phyloP scores from a whole-genome alignment of 2,329 filamentous ascomycete genomes.

The Colletotrichum sp. region DNA sequence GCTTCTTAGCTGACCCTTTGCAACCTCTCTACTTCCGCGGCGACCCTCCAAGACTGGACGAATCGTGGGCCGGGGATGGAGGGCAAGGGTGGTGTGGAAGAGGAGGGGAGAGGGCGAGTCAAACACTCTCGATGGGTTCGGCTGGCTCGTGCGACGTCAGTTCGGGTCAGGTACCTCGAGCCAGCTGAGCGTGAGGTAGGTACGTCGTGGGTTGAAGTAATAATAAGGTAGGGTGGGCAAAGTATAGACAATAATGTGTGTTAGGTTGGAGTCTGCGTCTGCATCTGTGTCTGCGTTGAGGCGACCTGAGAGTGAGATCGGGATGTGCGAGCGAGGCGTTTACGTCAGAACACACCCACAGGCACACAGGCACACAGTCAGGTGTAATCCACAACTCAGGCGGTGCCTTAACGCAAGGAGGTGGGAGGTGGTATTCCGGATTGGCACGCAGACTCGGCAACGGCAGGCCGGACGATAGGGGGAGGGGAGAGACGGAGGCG shows the following conservation, averaged over 20 bases:
- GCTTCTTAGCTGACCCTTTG: not conserved
- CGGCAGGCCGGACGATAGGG: not conserved
- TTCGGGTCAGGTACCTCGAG: constrained; percentile 5
- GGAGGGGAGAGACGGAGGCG: not conserved
- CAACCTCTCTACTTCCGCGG: not conserved
- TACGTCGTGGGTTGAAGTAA: not conserved
- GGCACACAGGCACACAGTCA: not conserved
- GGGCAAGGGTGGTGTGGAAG: not conserved
- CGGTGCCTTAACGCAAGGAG: not conserved
- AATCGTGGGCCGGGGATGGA: not conserved
- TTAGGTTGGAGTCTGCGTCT: not conserved
- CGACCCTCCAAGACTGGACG: constrained; percentile 4
- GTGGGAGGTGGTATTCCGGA: not conserved
- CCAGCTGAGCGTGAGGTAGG: constrained; percentile 2
- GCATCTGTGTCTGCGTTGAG: not conserved
- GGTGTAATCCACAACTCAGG: not conserved
- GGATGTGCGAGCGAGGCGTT: constrained; percentile 2
- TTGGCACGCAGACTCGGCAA: not conserved
- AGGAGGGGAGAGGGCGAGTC: not conserved
- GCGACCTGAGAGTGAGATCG: not conserved
- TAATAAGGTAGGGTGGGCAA: not conserved
- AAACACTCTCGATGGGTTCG: not conserved
- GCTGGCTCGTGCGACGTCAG: constrained; percentile 15
- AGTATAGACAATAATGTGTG: not conserved
- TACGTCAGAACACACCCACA: not conserved